phyloP scores from a whole-genome alignment of 768 basidiomycete genomes.

The Tubosaeta sp. region DNA sequence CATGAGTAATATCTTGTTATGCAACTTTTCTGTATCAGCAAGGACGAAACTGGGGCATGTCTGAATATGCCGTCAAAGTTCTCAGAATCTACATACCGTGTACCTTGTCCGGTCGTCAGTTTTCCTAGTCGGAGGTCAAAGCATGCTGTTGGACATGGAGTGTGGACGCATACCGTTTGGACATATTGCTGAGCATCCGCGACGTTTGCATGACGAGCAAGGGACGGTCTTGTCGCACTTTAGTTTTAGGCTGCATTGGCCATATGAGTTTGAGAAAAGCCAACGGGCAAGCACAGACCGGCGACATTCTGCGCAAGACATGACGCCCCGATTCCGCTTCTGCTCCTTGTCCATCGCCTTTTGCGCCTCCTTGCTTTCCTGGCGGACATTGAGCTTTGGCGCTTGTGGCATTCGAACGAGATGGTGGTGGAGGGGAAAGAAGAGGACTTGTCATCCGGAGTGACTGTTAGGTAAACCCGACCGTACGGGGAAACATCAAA shows the following conservation, averaged over 20 bases:
- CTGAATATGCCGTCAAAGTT: background rate
- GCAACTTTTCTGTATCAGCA: slow-evolving; percentile 66
- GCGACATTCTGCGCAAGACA: slow-evolving; percentile 59
- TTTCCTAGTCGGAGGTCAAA: slow-evolving; percentile 36
- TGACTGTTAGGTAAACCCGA: background rate
- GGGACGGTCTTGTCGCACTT: slow-evolving; percentile 72
- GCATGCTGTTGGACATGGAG: background rate
- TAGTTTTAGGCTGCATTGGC: slow-evolving; percentile 48
- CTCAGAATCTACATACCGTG: slow-evolving; percentile 43
- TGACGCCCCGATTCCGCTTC: slow-evolving; percentile 54
- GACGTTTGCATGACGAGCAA: slow-evolving; percentile 57
- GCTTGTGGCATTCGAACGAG: slow-evolving; percentile 45
- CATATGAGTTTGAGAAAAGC: background rate
- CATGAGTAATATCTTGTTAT: slow-evolving; percentile 64
- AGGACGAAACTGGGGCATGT: slow-evolving; percentile 52
- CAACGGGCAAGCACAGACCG: slow-evolving; percentile 36
- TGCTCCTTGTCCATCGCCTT: slow-evolving; percentile 62
- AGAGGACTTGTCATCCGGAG: background rate
- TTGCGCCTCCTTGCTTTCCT: slow-evolving; percentile 34
- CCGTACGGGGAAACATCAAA: too few species aligned
- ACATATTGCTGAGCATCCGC: slow-evolving; percentile 75
- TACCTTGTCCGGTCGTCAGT: slow-evolving; percentile 73
- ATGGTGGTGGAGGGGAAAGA: background rate
- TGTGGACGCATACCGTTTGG: slow-evolving; percentile 47
- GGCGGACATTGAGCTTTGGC: slow-evolving; percentile 40